Evolutionary conservation across 352 stramenopile species (phyloP), one percentile per base, ranked within the genome.

Genomic region (Globisporangium nagaii): DNA sequence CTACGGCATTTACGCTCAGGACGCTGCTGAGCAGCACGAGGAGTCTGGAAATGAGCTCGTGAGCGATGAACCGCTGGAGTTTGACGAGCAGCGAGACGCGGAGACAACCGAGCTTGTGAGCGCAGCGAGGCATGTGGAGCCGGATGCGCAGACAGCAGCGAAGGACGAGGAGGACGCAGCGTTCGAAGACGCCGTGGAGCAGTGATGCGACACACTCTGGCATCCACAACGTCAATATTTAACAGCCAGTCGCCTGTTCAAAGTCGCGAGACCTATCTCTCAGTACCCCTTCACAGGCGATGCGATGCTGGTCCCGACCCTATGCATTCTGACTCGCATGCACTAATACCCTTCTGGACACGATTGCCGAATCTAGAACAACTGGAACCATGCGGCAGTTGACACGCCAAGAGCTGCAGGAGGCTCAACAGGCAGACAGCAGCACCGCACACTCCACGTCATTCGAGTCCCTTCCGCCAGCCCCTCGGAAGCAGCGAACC

Each of bases 321-420:
- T n/a, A n/a, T n/a, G n/a, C n/a, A n/a, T n/a, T n/a, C n/a, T n/a
- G n/a, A n/a, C n/a, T n/a, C n/a, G n/a, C n/a, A n/a, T n/a, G n/a
- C n/a, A n/a, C n/a, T n/a, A n/a, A 34, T 53, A 31, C 20, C 46
- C 46, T 31, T 27, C 22, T 15, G 7, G 12, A 32, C 32, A 24
- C 9, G 12, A 22, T 42, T 3, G 15, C 4, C 3, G 2, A 22
- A 22, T 20, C 5, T 37, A 19, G 31, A 20, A 42, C n/a, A 15
- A 5, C 5, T 3, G 42, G 46, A n/a, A n/a, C 46, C 46, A 53
- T 53, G 46, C 43, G 46, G 46, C 46, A 43, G 46, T 53, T 53
- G 19, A 53, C 32, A 9, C 11, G 8, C 31, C 19, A 30, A 36
- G 42, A 49, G 42, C 17, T 49, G 17, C 28, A 8, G 17, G 19